Base-by-base conservation (phyloP, 345 rosid species). In the Kandelia obovata region DNA sequence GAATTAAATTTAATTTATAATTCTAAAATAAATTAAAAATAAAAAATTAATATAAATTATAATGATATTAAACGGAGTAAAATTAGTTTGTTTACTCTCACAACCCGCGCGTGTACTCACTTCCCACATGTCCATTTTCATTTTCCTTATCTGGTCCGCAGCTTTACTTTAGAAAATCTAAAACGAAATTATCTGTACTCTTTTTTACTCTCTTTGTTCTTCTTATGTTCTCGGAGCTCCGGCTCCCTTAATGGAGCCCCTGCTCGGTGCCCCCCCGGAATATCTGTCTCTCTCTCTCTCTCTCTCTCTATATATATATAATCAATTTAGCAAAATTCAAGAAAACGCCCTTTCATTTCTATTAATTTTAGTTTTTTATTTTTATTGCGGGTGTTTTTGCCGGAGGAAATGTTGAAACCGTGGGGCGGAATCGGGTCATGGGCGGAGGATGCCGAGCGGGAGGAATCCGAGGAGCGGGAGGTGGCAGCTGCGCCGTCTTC, bases 401-500 rank as follows among this genome's bases (percentile, higher is more conserved):
- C 20, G 15, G 4, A 31, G 26, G 25, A 31, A 72, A 90, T 87
- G 98, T 80, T 89, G 53, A 86, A 83, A 69, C 68, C 91, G 7
- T 87, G 96, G 97, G 87, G 97, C 63, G 80, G 67, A 69, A 82
- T 89, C 85, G 96, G 97, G 78, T 81, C 86, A 25, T 92, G 99
- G 99, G 99, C 99, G 68, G 96, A 88, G 71, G 99, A 95, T 72
- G 88, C 92, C 25, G 99, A 95, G 83, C 84, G 76, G 19, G 96
- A 86, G 21, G 95, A 89, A 31, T 91, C 79, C 32, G 96, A 84
- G 35, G 89, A 83, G 70, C 85, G 68, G 34, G 84, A 75, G 16
- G 83, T 75, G 0, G 78, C 78, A 0, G 79, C 83, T 1, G 77
- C 78, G 0, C 79, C 79, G 11, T 84, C 78, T 5, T 58, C 77